Conservation (phyloP, 1,139 yeast species). For the Kodamaea anthophila region DNA sequence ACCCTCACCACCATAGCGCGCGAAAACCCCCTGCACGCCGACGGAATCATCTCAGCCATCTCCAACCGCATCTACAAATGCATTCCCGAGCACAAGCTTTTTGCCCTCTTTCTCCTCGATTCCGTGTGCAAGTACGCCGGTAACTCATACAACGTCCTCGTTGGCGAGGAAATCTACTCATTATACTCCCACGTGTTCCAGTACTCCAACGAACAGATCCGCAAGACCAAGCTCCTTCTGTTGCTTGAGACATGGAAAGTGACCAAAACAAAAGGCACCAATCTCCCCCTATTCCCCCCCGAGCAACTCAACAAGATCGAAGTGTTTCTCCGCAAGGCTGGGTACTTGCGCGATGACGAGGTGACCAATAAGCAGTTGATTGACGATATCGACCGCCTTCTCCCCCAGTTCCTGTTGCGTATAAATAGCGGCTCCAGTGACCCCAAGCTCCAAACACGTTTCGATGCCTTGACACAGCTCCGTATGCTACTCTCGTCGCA, state of each 20-base stretch:
- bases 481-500: conserved; percentile 31
- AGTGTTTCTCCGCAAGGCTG: conserved; percentile 52
- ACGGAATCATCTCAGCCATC: conserved; percentile 69
- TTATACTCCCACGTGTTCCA: conserved; percentile 75
- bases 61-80: conserved; percentile 49
- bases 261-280: conserved; percentile 48
- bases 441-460: conserved; percentile 29
- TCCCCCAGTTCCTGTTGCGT: conserved; percentile 33
- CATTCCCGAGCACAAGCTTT: conserved; percentile 77
- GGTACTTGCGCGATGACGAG: conserved; percentile 13
- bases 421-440: conserved; percentile 24
- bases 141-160: conserved; percentile 72
- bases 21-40: conserved; percentile 73
- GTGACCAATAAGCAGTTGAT: conserved; percentile 28
- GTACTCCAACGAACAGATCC: conserved; percentile 65
- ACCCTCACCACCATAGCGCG: conserved; percentile 82
- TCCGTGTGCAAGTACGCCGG: conserved; percentile 93
- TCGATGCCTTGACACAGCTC: conserved; percentile 41
- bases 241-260: conserved; percentile 84
- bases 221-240: conserved; percentile 61
- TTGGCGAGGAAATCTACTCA: conserved; percentile 61
- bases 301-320: conserved; percentile 72
- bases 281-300: conserved; percentile 64
- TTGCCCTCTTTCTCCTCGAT: conserved; percentile 76
- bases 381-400: conserved; percentile 38